A percentile compares a stretch with the other conserved stretches of the same genome.
Evolutionary conservation across 805 yeast species (phyloP).

Genomic region (Saccharomycopsis malanga): DNA sequence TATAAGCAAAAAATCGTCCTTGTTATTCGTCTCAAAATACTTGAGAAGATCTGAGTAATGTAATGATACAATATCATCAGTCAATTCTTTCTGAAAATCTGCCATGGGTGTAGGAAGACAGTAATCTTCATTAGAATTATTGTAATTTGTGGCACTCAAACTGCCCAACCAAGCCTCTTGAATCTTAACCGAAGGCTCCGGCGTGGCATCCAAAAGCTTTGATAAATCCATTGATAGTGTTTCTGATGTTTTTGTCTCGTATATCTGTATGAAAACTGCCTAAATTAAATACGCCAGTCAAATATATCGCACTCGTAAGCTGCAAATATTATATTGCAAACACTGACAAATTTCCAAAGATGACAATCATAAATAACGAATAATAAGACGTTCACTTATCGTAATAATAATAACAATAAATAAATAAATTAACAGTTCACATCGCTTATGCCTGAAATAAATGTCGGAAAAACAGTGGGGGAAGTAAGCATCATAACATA

Average conservation of each 20-base stretch:
- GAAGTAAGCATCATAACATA: no score
- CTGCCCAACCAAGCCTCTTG: constrained; percentile 34
- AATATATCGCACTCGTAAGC: no score
- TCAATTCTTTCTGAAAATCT: constrained; percentile 79
- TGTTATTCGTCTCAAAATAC: constrained; percentile 58
- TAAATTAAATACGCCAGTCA: no score
- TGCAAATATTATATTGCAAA: no score
- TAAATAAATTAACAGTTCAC: no score
- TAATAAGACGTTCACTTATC: no score
- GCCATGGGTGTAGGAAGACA: constrained; percentile 77
- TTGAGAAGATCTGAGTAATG: constrained; percentile 88
- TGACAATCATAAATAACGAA: no score
- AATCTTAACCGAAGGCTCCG: constrained; percentile 66
- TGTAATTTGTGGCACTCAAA: constrained; percentile 22
- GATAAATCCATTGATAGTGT: constrained; percentile 54
- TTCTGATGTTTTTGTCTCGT: not conserved
- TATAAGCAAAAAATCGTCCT: constrained; percentile 49
- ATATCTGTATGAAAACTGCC: no score
- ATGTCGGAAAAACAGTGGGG: no score
- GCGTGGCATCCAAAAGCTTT: constrained; percentile 72
- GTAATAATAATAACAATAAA: no score
- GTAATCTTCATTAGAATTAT: constrained; percentile 48
- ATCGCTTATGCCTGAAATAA: no score
- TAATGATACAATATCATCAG: constrained; percentile 84
- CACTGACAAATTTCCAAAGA: no score